These are phyloP conservation scores for Daldinia bambusicola DNA, from an alignment of 495 filamentous ascomycete genomes.

Conservation along the genomic window DNA sequence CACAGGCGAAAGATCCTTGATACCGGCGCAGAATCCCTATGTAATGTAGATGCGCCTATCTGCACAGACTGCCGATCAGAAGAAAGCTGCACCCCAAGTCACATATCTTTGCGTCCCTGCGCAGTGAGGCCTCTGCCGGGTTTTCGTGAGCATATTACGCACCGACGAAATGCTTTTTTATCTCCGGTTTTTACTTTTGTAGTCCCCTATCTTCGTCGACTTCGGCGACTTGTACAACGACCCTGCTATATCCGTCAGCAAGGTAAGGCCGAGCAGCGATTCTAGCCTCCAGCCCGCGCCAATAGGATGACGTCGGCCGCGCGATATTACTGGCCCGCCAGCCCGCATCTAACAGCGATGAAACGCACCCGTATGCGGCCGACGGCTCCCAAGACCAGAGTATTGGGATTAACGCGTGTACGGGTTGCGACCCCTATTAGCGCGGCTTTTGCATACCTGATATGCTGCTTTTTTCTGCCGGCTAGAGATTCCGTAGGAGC, in stretches of 20 bases:
- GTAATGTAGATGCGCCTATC: slow-evolving; percentile 19
- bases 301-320: background rate
- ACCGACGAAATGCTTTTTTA: slow-evolving; percentile 19
- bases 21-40: slow-evolving; percentile 15
- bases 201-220: background rate
- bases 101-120: slow-evolving; percentile 13
- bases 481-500: slow-evolving; percentile 15
- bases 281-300: slow-evolving; percentile 10
- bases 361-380: background rate
- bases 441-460: slow-evolving; percentile 13
- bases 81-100: slow-evolving; percentile 17
- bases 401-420: slow-evolving; percentile 14
- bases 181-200: background rate
- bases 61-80: slow-evolving; percentile 24
- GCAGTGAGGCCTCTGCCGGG: background rate
- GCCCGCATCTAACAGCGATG: background rate
- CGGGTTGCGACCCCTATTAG: slow-evolving; percentile 7
- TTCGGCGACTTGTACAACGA: slow-evolving; percentile 32
- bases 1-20: slow-evolving; percentile 18
- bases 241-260: background rate
- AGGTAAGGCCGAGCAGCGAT: background rate
- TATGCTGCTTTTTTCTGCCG: slow-evolving; percentile 3
- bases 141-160: slow-evolving; percentile 13
- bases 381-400: slow-evolving; percentile 2
- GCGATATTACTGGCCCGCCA: slow-evolving; percentile 12